phyloP scores from a whole-genome alignment of 352 stramenopile genomes.

The Globisporangium parvum region DNA sequence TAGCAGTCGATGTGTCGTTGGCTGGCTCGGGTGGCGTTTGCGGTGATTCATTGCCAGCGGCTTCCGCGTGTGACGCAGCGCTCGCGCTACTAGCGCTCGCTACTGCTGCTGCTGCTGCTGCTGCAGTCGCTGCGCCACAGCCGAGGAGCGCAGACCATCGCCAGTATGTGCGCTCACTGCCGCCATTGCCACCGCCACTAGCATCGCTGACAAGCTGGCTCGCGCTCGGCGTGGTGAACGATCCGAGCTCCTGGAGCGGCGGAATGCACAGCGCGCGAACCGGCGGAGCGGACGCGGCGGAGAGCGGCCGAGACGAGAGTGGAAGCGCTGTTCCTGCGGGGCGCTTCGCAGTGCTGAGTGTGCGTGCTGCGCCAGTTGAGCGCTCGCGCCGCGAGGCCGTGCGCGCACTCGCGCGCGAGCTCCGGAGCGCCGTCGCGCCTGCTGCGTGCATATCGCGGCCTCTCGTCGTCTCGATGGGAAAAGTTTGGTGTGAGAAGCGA shows the following conservation, averaged over 20 bases:
- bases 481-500: no score
- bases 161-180: not conserved
- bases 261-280: not conserved
- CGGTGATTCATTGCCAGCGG: not conserved
- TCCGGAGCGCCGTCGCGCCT: conserved; percentile 3
- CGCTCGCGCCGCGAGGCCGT: not conserved
- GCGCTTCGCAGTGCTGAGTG: not conserved
- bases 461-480: not conserved
- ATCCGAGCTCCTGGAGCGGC: not conserved
- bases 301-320: not conserved
- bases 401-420: conserved; percentile 5
- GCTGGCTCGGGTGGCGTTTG: not conserved
- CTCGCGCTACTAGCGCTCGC: not conserved
- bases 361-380: not conserved
- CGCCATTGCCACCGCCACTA: not conserved
- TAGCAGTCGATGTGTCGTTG: not conserved
- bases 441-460: conserved; percentile 9
- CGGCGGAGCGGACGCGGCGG: not conserved
- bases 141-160: conserved; percentile 3
- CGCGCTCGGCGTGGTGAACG: not conserved
- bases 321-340: not conserved
- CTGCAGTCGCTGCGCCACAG: not conserved
- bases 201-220: no score
- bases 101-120: not conserved
- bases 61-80: not conserved